A percentile compares a stretch with the other conserved stretches of the same genome.
Evolutionary conservation across 2,329 filamentous ascomycete genomes (phyloP).

Genomic region (Fusarium sp.): DNA sequence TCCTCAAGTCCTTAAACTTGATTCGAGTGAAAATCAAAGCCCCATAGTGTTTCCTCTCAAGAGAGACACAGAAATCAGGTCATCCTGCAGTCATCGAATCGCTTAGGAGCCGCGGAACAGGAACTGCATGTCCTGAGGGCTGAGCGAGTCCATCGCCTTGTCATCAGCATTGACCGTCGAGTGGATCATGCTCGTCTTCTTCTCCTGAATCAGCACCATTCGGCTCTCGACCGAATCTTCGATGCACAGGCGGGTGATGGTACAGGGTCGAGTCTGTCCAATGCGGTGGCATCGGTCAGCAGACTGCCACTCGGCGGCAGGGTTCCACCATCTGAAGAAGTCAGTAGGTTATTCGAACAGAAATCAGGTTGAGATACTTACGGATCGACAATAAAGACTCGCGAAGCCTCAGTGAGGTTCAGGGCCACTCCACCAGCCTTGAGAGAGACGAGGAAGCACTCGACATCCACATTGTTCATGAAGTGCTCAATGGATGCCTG

Average conservation of each 20-base stretch:
- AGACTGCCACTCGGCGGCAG: conserved; percentile 99
- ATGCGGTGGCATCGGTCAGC: conserved; percentile 96
- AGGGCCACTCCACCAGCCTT: conserved; percentile 96
- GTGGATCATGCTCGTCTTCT: conserved; percentile 98
- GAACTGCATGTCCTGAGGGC: conserved; percentile 93
- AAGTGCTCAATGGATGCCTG: conserved; percentile 96
- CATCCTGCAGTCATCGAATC: not conserved
- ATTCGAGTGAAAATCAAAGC: not conserved
- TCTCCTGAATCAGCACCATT: conserved; percentile 96
- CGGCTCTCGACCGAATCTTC: conserved; percentile 97
- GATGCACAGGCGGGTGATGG: conserved; percentile 93
- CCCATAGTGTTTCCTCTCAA: not conserved
- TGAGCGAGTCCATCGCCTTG: conserved; percentile 89
- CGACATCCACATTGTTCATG: conserved; percentile 93
- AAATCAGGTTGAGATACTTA: conserved; percentile 62
- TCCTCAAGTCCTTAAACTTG: not conserved
- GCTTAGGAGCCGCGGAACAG: conserved; percentile 79
- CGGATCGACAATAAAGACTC: conserved; percentile 97
- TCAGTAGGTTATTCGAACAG: conserved; percentile 38
- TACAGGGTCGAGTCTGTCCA: conserved; percentile 92
- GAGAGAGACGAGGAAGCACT: conserved; percentile 95
- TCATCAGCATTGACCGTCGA: conserved; percentile 96
- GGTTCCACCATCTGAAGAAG: conserved; percentile 91
- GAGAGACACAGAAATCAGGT: not conserved
- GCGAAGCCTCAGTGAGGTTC: conserved; percentile 93